phyloP scores from a whole-genome alignment of 1,284 basidiomycete genomes.

The Ustilago loliicola region DNA sequence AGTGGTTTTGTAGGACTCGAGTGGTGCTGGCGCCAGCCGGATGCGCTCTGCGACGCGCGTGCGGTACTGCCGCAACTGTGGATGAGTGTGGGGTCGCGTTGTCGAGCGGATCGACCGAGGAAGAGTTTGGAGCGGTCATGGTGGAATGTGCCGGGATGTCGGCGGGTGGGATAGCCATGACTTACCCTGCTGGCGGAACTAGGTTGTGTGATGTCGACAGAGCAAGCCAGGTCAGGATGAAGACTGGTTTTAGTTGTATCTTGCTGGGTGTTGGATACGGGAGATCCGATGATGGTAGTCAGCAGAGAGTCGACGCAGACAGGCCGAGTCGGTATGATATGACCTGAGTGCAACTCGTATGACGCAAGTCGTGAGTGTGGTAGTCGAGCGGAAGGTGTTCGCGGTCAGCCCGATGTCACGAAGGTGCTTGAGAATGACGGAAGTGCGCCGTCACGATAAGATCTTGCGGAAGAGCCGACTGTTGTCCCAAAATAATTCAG shows the following conservation, averaged over 20 bases:
- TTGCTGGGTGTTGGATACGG: too few relatives aligned
- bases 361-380: neutral
- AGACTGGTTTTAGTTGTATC: too few relatives aligned
- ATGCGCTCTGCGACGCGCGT: slow-evolving; percentile 13
- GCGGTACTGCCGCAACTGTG: slow-evolving; percentile 8
- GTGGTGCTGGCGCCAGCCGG: slow-evolving; percentile 9
- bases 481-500: slow-evolving; percentile 11
- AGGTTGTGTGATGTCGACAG: neutral
- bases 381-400: neutral
- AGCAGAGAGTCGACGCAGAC: neutral
- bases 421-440: neutral
- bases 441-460: slow-evolving; percentile 9
- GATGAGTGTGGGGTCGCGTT: slow-evolving; percentile 28
- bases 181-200: slow-evolving; percentile 1
- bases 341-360: neutral
- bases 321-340: neutral
- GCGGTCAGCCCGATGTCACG: too few relatives aligned
- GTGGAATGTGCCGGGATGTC: slow-evolving; percentile 4
- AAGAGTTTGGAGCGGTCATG: slow-evolving; percentile 10
- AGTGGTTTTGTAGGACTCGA: slow-evolving; percentile 42
- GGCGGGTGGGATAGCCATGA: slow-evolving; percentile 31
- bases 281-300: neutral
- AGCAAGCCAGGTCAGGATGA: slow-evolving; percentile 3
- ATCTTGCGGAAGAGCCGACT: slow-evolving; percentile 7
- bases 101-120: neutral